These are phyloP conservation scores for Dissoconium aciculare DNA, from an alignment of 2,329 filamentous ascomycete genomes.

Conservation along the genomic window DNA sequence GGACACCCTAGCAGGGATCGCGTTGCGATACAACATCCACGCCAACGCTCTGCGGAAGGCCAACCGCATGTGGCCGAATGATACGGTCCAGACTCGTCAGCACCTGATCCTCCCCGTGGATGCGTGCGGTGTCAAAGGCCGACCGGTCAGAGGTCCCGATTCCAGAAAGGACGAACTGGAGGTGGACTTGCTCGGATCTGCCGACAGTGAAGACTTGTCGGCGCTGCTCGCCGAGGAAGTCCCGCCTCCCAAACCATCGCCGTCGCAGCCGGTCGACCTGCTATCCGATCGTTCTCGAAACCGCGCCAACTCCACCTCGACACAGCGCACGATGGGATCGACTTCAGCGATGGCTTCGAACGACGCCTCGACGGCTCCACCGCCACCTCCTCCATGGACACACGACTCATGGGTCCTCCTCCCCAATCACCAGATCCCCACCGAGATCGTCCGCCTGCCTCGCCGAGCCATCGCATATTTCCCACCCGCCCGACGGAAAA, in stretches of 20 bases:
- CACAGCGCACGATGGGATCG: constrained; percentile 21
- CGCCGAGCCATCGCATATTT: constrained; percentile 78
- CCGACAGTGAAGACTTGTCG: constrained; percentile 19
- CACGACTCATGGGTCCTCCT: constrained; percentile 83
- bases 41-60: constrained; percentile 69
- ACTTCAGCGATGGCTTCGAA: constrained; percentile 24
- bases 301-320: constrained; percentile 24
- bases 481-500: constrained; percentile 80
- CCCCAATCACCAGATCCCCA: constrained; percentile 52
- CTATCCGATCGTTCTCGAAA: constrained; percentile 18
- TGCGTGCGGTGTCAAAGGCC: constrained; percentile 70
- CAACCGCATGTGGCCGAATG: constrained; percentile 89
- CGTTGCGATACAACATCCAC: constrained; percentile 77
- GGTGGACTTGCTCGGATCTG: constrained; percentile 19
- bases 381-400: constrained; percentile 60
- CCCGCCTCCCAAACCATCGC: constrained; percentile 19
- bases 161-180: no score
- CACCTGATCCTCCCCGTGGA: constrained; percentile 76
- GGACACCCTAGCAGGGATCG: constrained; percentile 83
- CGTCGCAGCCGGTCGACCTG: constrained; percentile 11
- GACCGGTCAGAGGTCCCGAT: constrained; percentile 32
- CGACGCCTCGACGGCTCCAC: no score
- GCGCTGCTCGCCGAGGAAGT: constrained; percentile 25
- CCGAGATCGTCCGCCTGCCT: constrained; percentile 75
- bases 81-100: constrained; percentile 72